These are phyloP conservation scores for Parsonsia alboflavescens DNA, from an alignment of 257 asterid species.

Conservation along the genomic window DNA sequence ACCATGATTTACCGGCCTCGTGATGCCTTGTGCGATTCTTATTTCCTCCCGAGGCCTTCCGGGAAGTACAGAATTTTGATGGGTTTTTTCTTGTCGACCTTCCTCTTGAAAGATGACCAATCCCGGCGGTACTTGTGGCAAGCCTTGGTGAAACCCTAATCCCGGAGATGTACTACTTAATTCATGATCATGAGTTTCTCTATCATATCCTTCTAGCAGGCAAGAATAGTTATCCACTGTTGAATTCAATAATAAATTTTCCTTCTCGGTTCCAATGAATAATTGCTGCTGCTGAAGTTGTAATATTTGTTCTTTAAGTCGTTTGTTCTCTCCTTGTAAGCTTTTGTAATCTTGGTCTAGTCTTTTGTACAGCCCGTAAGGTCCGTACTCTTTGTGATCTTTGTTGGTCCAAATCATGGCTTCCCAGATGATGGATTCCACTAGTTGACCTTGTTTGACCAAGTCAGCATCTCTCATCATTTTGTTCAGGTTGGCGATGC, in stretches of 20 bases:
- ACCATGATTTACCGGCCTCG: neutral
- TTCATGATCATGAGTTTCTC: neutral
- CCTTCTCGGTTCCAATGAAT: neutral
- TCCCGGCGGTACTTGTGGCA: neutral
- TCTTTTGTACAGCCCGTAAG: slow-evolving; percentile 3
- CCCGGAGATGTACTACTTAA: neutral
- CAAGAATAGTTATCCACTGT: neutral
- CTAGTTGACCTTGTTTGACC: slow-evolving; percentile 7
- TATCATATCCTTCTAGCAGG: neutral
- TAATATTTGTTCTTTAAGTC: neutral
- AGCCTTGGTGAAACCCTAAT: neutral
- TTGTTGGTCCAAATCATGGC: slow-evolving; percentile 23
- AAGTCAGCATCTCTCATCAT: neutral
- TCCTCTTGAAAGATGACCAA: neutral
- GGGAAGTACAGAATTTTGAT: neutral
- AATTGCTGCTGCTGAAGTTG: neutral
- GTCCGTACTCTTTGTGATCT: slow-evolving; percentile 4
- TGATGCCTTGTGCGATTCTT: neutral
- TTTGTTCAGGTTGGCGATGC: slow-evolving; percentile 19
- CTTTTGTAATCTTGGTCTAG: neutral
- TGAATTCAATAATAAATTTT: neutral
- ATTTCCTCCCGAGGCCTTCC: neutral
- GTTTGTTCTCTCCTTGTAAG: neutral
- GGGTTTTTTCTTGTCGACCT: neutral
- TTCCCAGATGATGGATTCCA: slow-evolving; percentile 27